Conservation (phyloP, 768 basidiomycete species). For the Boletus subparvulus region DNA sequence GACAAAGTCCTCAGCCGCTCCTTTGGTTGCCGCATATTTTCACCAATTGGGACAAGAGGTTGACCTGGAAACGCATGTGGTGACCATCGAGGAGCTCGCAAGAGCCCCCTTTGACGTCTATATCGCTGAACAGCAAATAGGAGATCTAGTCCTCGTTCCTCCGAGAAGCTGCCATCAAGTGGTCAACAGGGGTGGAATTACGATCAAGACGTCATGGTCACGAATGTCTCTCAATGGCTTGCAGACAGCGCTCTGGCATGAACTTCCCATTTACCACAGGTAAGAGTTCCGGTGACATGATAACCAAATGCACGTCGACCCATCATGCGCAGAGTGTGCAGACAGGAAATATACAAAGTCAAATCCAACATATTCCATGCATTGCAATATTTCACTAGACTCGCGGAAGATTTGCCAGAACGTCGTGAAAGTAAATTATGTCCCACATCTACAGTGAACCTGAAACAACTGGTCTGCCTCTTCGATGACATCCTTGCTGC, state of each 20-base stretch:
- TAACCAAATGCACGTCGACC: neutral
- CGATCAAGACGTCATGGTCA: constrained; percentile 85
- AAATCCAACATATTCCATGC: constrained; percentile 63
- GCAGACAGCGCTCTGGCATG: constrained; percentile 59
- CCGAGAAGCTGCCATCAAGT: constrained; percentile 84
- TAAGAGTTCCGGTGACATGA: constrained; percentile 27
- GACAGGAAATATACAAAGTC: constrained; percentile 73
- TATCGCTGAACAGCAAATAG: constrained; percentile 68
- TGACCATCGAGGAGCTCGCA: constrained; percentile 61
- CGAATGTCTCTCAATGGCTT: constrained; percentile 73
- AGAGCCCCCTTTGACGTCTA: constrained; percentile 69
- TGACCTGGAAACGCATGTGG: constrained; percentile 71
- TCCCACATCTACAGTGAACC: constrained; percentile 12
- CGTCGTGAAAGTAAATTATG: neutral
- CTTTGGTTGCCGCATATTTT: constrained; percentile 58
- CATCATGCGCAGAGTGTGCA: constrained; percentile 60
- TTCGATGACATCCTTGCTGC: constrained; percentile 51
- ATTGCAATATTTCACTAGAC: constrained; percentile 38
- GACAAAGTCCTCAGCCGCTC: constrained; percentile 62
- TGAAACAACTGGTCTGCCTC: constrained; percentile 42
- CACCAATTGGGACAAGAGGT: constrained; percentile 43
- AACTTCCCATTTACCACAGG: constrained; percentile 81
- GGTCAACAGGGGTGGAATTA: constrained; percentile 76
- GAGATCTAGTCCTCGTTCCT: constrained; percentile 80
- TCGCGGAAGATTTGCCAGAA: constrained; percentile 9